These are phyloP conservation scores for Vanilla planifolia DNA, from an alignment of 106 monocot genomes.

Conservation along the genomic window DNA sequence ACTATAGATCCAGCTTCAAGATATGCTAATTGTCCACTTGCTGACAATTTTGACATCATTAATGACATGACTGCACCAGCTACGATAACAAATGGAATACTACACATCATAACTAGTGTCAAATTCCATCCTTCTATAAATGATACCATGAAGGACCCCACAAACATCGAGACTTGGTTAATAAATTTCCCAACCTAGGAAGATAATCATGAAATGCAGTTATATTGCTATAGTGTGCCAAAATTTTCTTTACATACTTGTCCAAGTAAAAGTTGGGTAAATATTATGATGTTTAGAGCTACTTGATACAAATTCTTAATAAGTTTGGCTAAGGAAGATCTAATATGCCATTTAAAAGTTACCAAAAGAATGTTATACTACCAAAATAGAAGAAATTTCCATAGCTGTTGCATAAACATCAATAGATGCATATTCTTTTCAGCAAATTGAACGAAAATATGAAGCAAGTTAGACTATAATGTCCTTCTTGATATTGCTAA, in stretches of 20 bases:
- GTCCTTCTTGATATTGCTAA: too few relatives aligned
- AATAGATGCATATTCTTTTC: background rate
- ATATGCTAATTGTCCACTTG: slow-evolving; percentile 38
- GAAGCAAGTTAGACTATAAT: too few relatives aligned
- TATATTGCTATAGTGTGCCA: too few relatives aligned
- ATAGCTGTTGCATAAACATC: too few relatives aligned
- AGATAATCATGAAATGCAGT: background rate
- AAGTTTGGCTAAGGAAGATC: too few relatives aligned
- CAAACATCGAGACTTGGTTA: background rate
- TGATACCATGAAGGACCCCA: background rate
- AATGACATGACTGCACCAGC: slow-evolving; percentile 37
- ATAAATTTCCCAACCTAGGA: slow-evolving; percentile 1
- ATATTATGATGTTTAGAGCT: too few relatives aligned
- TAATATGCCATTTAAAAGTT: too few relatives aligned
- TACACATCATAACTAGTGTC: background rate
- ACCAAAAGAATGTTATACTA: too few relatives aligned
- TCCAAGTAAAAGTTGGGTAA: too few relatives aligned
- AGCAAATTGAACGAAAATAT: background rate
- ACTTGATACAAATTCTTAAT: too few relatives aligned
- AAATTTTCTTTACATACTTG: too few relatives aligned
- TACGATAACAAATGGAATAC: background rate
- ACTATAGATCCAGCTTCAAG: slow-evolving; percentile 49
- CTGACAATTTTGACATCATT: slow-evolving; percentile 26
- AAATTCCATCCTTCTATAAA: background rate
- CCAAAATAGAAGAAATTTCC: too few relatives aligned